These are phyloP conservation scores for Termitomyces sp. DNA, from an alignment of 768 basidiomycete species.

Conservation along the genomic window DNA sequence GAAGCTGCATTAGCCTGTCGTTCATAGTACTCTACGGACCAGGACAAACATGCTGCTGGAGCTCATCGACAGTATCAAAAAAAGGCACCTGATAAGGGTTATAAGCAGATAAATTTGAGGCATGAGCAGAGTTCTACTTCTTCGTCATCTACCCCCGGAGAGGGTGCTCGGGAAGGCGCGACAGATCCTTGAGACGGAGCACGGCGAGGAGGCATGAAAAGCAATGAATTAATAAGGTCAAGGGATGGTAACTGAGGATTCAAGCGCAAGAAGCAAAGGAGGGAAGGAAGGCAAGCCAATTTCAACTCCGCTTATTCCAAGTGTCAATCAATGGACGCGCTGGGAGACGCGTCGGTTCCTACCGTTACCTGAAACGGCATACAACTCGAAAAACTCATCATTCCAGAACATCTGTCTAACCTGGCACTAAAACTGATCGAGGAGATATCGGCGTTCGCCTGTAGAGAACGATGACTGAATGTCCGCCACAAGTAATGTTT, in stretches of 20 bases:
- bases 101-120: not conserved
- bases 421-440: not conserved
- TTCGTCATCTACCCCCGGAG: conserved; percentile 33
- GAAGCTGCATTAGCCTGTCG: conserved; percentile 2
- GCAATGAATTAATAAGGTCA: no score
- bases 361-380: not conserved
- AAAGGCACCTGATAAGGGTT: conserved; percentile 38
- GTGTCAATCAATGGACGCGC: not conserved
- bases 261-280: not conserved
- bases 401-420: no score
- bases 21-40: not conserved
- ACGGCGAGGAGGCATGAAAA: conserved; percentile 40
- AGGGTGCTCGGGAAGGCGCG: conserved; percentile 43
- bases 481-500: not conserved
- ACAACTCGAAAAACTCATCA: no score
- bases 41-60: conserved; percentile 63
- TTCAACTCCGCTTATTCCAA: not conserved
- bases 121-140: conserved; percentile 22
- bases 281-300: not conserved
- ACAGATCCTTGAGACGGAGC: conserved; percentile 42
- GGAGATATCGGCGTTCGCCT: not conserved
- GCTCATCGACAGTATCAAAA: conserved; percentile 80
- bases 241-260: not conserved
- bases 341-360: not conserved
- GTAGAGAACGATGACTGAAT: not conserved